Base-by-base conservation (phyloP, 2,329 filamentous ascomycete genomes). In the Stemphylium vesicarium region DNA sequence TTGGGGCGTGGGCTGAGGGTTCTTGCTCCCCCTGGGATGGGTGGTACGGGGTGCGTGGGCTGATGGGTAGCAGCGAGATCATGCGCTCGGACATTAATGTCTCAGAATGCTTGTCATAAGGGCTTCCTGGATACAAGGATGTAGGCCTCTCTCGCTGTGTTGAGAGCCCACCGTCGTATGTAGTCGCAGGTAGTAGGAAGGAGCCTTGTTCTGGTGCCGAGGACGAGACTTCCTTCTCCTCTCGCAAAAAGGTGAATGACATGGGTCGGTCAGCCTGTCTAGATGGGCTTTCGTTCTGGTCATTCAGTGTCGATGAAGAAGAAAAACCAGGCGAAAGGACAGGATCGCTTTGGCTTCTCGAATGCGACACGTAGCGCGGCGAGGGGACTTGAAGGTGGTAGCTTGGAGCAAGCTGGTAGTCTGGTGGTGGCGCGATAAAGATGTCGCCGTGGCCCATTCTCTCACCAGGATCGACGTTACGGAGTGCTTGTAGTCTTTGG, bases 381-480 rank as follows among this genome's bases (percentile, higher is more conserved):
- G 58, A 55, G n/a, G 57, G 53, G 31, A 43, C 42, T 45, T 43
- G 60, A 11, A 62, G 57, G 41, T 54, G 38, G 22, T 56, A 51
- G 18, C 31, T 41, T 9, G 42, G 46, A 7, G 47, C 41, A 33
- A 58, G 53, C 13, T 62, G 57, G 38, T 72, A 72, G 31, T 70
- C 72, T 32, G 73, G 72, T 8, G 71, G 71, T n/a, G 70, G 73
- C 12, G 69, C 69, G 42, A 74, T 73, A 48, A 70, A 68, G 37
- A 73, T 73, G 31, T 71, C 60, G 9, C 71, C 71, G 47, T 72
- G 67, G 4, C 65, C 71, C 64, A 68, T 70, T 16, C 71, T 63
- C 41, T 74, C 71, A 7, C 65, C 61, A 9, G 72, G 70, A 26
- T 62, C 66, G 24, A 75, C 60, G 2, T 65, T 66, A 41, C 67